Evolutionary conservation across 1,139 yeast species (phyloP), one percentile per base, ranked within the genome.

Genomic region (Suzukiozyma palmioleophila): DNA sequence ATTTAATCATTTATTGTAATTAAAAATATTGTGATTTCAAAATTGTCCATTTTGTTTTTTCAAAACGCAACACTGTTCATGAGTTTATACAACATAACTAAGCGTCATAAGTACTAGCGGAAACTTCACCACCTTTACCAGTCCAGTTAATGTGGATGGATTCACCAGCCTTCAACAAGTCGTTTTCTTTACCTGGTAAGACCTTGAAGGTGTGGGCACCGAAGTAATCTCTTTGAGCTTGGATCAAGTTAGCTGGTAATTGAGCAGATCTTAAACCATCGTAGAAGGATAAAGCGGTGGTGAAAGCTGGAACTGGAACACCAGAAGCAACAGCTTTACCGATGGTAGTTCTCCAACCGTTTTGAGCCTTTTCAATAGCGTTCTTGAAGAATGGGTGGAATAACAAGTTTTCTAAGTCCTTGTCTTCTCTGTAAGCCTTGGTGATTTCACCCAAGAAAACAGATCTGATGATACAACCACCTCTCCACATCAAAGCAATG

Each of bases 401-500:
- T 65, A 92, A 76, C 73, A 92, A 78, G 83, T 89, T 90, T 77
- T 90, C 97, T 61, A 92, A 76, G 51, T 89, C 81, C 65, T 96
- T 95, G 75, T 84, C 76, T 68, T 85, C 81, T 73, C 90, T 86
- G 85, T 84, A 92, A 52, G 98, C 98, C 66, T 87, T 67, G 56
- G 98, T 92, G 72, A 92, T 92, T 70, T 92, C 97, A 62, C 82
- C 97, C 63, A 92, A 79, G 85, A 92, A 92, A 53, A 90, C 97
- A 43, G 98, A 92, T 79, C 97, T 87, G 73, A 92, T 92, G 69
- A 92, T 92, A 80, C 98, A 92, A 56, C 98, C 98, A 76, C 98
- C 98, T 81, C 98, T 85, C 98, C 98, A 92, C 98, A 92, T 92
- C 62, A 92, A 81, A 54, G 97, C 98, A 59, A 92, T 92, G 49